Evolutionary conservation across 1,284 basidiomycete genomes (phyloP), one percentile per base, ranked within the genome.

Genomic region (Pseudozyma sp.): DNA sequence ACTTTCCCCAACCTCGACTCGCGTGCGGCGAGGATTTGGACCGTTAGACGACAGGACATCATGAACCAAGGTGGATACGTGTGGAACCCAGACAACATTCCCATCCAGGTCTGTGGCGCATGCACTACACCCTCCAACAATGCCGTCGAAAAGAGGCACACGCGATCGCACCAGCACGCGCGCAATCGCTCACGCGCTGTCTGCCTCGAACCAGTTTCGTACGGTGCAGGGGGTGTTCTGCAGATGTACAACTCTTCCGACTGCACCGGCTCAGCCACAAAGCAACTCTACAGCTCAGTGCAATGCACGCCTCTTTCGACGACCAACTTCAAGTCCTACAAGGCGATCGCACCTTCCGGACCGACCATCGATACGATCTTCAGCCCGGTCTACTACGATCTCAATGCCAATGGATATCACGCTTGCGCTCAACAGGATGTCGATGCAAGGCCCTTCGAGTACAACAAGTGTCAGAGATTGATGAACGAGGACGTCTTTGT

Each of bases 51-150:
- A 0, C 65, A 73, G 6, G n/a, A 24, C 19, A 2, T 13, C 0
- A 35, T 64, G 33, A 73, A 73, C 43, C 39, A 45, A 46, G 17
- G 7, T 4, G 65, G 61, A 2, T 65, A 61, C 34, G 61, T 58
- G n/a, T 73, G 70, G 70, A 68, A 73, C 24, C 46, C 24, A 6
- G 19, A 44, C 50, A 73, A 73, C 50, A 48, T 73, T 5, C 70
- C 70, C 1, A 34, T 68, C 55, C 63, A 48, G 40, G 39, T 34
- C 11, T 50, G 19, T 9, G 7, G 40, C 37, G 39, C 50, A n/a
- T 69, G 60, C 17, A 42, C 40, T 19, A 6, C 47, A 10, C 40
- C 29, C 35, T 46, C 16, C 33, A 9, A 6, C 16, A 13, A 34
- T 13, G 37, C 35, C 0, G 34, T 39, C 13, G 4, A 1, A 13